Evolutionary conservation across 768 basidiomycete genomes (phyloP).

Genomic region (Mycena leptocephala): DNA sequence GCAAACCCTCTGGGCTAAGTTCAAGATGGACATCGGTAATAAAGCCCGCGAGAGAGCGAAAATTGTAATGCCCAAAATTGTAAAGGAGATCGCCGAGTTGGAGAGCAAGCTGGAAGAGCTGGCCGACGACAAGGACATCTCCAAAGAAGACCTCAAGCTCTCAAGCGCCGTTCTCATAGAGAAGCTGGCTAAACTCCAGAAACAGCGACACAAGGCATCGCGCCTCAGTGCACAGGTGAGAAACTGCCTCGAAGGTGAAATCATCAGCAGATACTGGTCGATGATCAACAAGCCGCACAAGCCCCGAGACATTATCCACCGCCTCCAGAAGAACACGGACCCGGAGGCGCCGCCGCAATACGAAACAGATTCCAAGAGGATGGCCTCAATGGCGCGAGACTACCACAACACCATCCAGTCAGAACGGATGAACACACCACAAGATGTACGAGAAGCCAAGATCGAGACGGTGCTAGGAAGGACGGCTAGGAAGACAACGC

Average conservation of each 20-base stretch:
- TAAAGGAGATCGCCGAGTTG: not conserved
- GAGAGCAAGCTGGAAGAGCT: not conserved
- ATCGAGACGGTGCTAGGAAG: not conserved
- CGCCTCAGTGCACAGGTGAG: not conserved
- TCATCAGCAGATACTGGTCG: not conserved
- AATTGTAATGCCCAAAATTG: not conserved
- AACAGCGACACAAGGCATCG: not conserved
- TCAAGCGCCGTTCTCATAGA: not conserved
- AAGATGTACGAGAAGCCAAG: not conserved
- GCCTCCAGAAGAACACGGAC: not conserved
- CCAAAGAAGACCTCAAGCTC: not conserved
- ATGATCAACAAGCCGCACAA: not conserved
- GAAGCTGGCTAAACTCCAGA: not conserved
- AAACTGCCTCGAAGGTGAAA: not conserved
- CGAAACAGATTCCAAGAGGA: conserved; percentile 6
- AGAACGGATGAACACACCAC: not conserved
- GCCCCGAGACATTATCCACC: conserved; percentile 1
- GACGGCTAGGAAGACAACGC: not conserved
- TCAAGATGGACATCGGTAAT: not conserved
- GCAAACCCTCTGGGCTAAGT: not conserved
- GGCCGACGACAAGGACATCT: not conserved
- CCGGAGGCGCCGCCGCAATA: not conserved
- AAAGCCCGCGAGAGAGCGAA: not conserved
- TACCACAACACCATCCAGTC: conserved; percentile 17
- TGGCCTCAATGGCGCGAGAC: conserved; percentile 8